Base-by-base conservation (phyloP, 1,284 basidiomycete species). In the Clitocybe nebularis region DNA sequence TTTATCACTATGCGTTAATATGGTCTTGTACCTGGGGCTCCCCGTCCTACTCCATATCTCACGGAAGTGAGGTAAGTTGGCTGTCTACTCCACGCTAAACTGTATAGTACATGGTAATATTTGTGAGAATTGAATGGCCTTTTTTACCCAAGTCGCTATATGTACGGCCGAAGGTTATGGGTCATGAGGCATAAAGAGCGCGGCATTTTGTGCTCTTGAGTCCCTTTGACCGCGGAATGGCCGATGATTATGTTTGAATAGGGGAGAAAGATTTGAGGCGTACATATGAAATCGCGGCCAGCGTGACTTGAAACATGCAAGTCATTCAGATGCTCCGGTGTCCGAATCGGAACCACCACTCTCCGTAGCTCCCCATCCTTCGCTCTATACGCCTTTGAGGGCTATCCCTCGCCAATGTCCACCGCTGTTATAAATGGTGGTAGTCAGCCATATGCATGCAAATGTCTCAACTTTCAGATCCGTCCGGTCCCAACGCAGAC, bases 401-500 rank as follows among this genome's bases (percentile, higher is more conserved):
- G 24, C 43, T 32, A 36, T 37, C 32, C 24, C 42, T 43, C 48
- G 40, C 44, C 39, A 45, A 64, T 60, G 60, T 53, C 56, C 48
- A 55, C 52, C 45, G 55, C 55, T 47, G 38, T 44, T 42, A 39
- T 40, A 34, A 53, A 47, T 46, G 47, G 30, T 36, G 40, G 41
- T 21, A 41, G 41, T 17, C 35, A 45, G 24, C 49, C 39, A 16
- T 72, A 71, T 61, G 70, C 84, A 38, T 89, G 85, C 60, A 75
- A 68, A 57, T 89, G 85, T 54, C 73, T 89, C 45, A 89, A 89
- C 56, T 69, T 89, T 33, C 75, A 74, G 46, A 72, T 88, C 47
- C 62, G 51, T 43, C 46, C 58, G 11, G 44, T 47, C 9, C 45
- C 54, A 22, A 45, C 61, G 30, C 45, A 59, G 11, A 41, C 56